Evolutionary conservation across 2,329 filamentous ascomycete genomes (phyloP).

Genomic region (Xylariaceae sp.): DNA sequence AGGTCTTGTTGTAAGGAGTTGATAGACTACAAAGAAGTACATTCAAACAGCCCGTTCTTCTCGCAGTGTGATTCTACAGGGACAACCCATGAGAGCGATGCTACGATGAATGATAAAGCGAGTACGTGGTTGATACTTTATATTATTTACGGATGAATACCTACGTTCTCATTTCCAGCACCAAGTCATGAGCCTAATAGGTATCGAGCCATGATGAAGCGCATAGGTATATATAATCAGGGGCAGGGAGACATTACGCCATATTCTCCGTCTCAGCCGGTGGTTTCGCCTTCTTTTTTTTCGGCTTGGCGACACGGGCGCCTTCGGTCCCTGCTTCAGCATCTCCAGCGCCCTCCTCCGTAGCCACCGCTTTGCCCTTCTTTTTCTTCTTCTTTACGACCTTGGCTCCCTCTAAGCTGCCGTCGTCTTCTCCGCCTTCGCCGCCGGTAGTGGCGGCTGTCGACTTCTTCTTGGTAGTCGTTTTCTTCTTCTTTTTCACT

Average conservation of each 20-base stretch:
- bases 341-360: conserved; percentile 25
- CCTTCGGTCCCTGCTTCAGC: conserved; percentile 9
- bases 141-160: not conserved
- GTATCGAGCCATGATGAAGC: not conserved
- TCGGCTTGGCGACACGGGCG: conserved; percentile 34
- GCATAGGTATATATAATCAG: not conserved
- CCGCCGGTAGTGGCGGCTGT: conserved; percentile 28
- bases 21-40: too few relatives aligned
- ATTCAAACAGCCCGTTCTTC: too few relatives aligned
- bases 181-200: not conserved
- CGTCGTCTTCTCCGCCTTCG: conserved; percentile 3
- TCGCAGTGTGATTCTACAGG: too few relatives aligned
- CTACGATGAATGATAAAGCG: not conserved
- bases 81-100: too few relatives aligned
- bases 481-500: conserved; percentile 64
- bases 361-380: conserved; percentile 42
- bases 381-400: conserved; percentile 34
- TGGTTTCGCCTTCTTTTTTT: conserved; percentile 44
- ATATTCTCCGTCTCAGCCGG: conserved; percentile 27
- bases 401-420: conserved; percentile 6
- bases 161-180: not conserved
- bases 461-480: conserved; percentile 49
- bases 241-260: not conserved
- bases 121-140: not conserved
- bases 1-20: too few relatives aligned